Conservation (phyloP, 805 yeast genomes). For the Nakazawaea populi region DNA sequence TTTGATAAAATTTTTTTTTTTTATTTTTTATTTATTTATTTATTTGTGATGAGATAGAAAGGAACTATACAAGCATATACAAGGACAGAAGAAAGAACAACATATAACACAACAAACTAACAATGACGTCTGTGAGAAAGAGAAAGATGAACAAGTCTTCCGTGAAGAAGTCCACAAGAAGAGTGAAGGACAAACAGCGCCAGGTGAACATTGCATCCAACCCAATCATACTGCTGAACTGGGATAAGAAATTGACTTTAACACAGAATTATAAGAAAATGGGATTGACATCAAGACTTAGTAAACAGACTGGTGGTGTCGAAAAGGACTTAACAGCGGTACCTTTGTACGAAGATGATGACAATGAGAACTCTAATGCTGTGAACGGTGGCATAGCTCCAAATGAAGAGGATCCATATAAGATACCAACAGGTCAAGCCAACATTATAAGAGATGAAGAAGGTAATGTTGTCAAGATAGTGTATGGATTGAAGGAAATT, state of each 20-base stretch:
- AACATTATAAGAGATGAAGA: constrained; percentile 64
- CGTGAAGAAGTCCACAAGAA: constrained; percentile 62
- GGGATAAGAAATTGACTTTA: constrained; percentile 82
- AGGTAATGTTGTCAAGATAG: constrained; percentile 60
- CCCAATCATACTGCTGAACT: constrained; percentile 80
- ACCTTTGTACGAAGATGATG: constrained; percentile 25
- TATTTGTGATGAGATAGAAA: no score
- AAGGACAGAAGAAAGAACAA: no score
- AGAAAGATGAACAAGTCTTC: constrained; percentile 78
- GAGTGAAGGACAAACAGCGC: constrained; percentile 63
- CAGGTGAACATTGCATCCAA: constrained; percentile 62
- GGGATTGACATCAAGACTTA: constrained; percentile 68
- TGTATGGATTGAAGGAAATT: constrained; percentile 54
- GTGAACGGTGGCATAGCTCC: constrained; percentile 21
- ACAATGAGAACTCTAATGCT: constrained; percentile 17
- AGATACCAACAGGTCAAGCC: constrained; percentile 77
- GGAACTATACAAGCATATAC: no score
- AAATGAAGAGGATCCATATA: constrained; percentile 38
- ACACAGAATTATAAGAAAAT: constrained; percentile 80
- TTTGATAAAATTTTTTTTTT: neutral
- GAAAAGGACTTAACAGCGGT: constrained; percentile 48
- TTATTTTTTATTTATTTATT: no score
- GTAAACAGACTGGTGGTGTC: constrained; percentile 73
- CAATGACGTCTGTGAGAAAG: constrained; percentile 59
- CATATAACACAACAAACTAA: no score